Base-by-base conservation (phyloP, 2,329 filamentous ascomycete genomes). In the Coniochaeta ligniaria region DNA sequence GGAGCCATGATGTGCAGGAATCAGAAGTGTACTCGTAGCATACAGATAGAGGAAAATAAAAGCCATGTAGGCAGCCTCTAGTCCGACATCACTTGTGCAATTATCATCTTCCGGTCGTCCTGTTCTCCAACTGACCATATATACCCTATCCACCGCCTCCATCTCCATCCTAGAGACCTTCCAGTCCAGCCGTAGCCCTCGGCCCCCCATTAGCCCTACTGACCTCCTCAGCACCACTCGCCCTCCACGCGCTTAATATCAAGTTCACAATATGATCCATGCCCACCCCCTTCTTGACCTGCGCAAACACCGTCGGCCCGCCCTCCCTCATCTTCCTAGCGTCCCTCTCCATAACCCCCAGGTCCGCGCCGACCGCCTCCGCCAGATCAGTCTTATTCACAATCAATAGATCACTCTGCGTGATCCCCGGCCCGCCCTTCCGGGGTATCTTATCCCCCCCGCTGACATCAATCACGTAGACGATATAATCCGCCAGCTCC, bases 341-440 rank as follows among this genome's bases (percentile, higher is more conserved):
- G 76, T 98, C 95, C 61, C 92, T 79, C 78, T 98, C 95, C 95
- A 99, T 99, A 50, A 99, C 91, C 22, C 77, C 83, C 66, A 99
- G 73, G 74, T 98, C 95, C 0, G 95, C 95, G 16, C 95, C 95
- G 26, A 99, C 88, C 6, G 90, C 85, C 76, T 93, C 89, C 0
- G 95, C 93, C 65, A 99, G 75, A 76, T 99, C 95, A 52, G 93
- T 96, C 86, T 99, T 99, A 76, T 99, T 99, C 58, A 99, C 91
- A 22, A 99, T 84, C 65, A 99, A 76, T 73, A 99, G 73, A 71
- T 99, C 95, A 68, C 90, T 95, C 78, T 97, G 94, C 6, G 95
- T 99, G 73, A 99, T 99, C 1, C 95, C 95, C 0, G 95, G 95
- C 0, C 95, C 95, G 31, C 95, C 95, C 78, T 99, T 99, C 31